Evolutionary conservation across 2,329 filamentous ascomycete species (phyloP), one percentile per base, ranked within the genome.

Genomic region (Scytalidium sp.): DNA sequence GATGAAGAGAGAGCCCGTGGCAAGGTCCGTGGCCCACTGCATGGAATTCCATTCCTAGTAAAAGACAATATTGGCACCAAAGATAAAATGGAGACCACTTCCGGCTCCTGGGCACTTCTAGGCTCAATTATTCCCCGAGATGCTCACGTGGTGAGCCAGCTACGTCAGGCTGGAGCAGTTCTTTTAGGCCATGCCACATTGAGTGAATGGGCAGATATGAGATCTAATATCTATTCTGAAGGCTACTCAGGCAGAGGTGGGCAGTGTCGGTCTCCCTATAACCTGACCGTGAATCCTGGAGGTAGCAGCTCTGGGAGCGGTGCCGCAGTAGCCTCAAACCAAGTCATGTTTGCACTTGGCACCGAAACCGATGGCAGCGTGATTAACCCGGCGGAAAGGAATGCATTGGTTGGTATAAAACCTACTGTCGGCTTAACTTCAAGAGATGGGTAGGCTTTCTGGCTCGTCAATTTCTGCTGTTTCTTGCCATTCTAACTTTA

Each of bases 311-410:
- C 83, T 1, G 87, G 87, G 0, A 83, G 80, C 47, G 87, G 76
- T 3, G 76, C 78, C 6, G 84, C 79, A 5, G 84, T 90, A 0
- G 77, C 78, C 3, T 78, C 79, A 3, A 88, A 88, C 56, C 67
- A 80, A 2, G 72, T 83, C 20, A 70, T 81, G 0, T 85, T 89
- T 61, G 74, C 84, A 0, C 64, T 91, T 0, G 88, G 87, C 1
- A 90, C 87, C 0, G 88, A 91, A 68, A 90, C 87, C 0, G 86
- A 90, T 61, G 86, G 80, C 3, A 83, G 79, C 67, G 75, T 91
- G 15, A 88, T 90, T 60, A 84, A 81, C 62, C 88, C 88, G 1
- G 85, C 87, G 1, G 79, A 85, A 63, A 72, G 84, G 3, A 88
- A 87, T 60, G 78, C 75, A 2, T 63, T 91, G 2, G 85, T 90